Evolutionary conservation across 73 alveolate genomes (phyloP), one percentile per base, ranked within the genome.

Genomic region (Paramecium octaurelia): DNA sequence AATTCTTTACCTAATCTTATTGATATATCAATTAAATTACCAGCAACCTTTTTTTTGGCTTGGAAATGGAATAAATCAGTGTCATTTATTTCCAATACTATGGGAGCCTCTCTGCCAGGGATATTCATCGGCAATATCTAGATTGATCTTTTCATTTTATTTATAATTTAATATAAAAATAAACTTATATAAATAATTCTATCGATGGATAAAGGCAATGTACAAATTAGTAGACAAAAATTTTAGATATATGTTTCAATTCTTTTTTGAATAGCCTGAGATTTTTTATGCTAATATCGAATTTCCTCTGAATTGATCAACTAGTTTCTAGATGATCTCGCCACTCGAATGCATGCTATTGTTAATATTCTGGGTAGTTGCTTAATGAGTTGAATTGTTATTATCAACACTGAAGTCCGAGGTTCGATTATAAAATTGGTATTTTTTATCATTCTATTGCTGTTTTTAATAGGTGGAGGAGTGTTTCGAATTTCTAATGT

Each of bases 381-480:
- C 14, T 54, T 54, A 18, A 64, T 64, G 84, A 8, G 14, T 11
- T 64, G 84, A 64, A 64, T 27, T 31, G 27, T 27, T 64, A 64
- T 27, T 64, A 24, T 64, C 84, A 27, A 64, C 84, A 64, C 87
- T 73, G 38, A 80, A 80, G 20, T 43, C 91, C 2, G 91, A 80
- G 11, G 91, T 43, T n/a, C 76, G 48, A 73, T 40, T 73, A 18
- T 54, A 54, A 8, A 54, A 54, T 54, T 16, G 8, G 6, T 54
- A 54, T 54, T 54, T 54, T 54, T 54, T 54, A 54, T 54, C 69
- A 18, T 18, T 54, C 34, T 18, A 54, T 54, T 54, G 21, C n/a
- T n/a, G 21, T 18, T 54, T 54, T 23, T 18, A 54, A 54, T 54
- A 20, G 14, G 42, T 23, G 3, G 76, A 42, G 46, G 46, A 8